These are phyloP conservation scores for Theobroma cacao DNA, from an alignment of 345 rosid species.

Conservation along the genomic window DNA sequence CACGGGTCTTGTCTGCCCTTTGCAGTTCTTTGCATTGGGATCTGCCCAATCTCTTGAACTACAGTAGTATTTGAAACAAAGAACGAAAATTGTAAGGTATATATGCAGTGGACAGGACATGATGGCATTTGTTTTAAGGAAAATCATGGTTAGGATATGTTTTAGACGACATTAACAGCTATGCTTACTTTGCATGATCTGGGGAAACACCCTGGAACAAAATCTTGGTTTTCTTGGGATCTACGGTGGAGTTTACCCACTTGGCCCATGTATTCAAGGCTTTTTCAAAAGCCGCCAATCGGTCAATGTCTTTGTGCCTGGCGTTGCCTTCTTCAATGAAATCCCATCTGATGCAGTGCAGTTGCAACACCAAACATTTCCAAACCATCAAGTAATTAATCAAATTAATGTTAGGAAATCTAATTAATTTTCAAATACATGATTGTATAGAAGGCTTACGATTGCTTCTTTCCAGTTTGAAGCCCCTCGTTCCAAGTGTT, in stretches of 20 bases:
- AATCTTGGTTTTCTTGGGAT: conserved; percentile 27
- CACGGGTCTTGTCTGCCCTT: conserved; percentile 26
- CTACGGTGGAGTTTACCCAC: conserved; percentile 24
- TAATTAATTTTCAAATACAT: too few species aligned
- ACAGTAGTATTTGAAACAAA: neutral
- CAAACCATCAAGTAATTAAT: too few species aligned
- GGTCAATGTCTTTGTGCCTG: conserved; percentile 29
- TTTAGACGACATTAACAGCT: neutral
- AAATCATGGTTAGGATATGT: too few species aligned
- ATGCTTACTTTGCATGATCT: conserved; percentile 36
- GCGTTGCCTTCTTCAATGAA: conserved; percentile 16
- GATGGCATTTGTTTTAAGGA: neutral
- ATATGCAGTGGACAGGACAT: neutral
- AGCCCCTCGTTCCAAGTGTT: conserved; percentile 94
- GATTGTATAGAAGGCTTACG: too few species aligned
- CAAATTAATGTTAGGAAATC: neutral
- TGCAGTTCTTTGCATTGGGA: conserved; percentile 22
- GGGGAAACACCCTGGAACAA: conserved; percentile 41
- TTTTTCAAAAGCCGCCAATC: conserved; percentile 33
- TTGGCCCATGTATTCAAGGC: conserved; percentile 45
- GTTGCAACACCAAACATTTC: too few species aligned
- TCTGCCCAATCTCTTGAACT: conserved; percentile 35
- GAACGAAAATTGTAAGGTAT: too few species aligned
- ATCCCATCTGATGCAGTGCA: conserved; percentile 32
- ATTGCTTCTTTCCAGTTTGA: conserved; percentile 65